Base-by-base conservation (phyloP, 225 moss, liverwort and hornwort species). In the Physcomitrium patens region DNA sequence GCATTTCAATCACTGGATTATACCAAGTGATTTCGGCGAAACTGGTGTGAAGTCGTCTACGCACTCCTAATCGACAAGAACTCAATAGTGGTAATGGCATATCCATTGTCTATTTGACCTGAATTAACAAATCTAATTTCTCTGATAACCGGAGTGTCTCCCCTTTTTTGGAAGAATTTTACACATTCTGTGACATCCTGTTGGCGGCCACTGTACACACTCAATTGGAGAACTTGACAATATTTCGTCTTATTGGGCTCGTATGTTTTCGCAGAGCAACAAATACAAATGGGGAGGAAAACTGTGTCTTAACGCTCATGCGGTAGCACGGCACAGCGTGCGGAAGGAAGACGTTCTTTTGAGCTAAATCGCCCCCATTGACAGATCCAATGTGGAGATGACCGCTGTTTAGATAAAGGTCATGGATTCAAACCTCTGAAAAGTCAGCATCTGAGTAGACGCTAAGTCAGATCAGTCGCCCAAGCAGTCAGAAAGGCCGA, bases 381-480 rank as follows among this genome's bases (percentile, higher is more conserved):
- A 27, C 65, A 53, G n/a, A 46, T 28, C 56, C 12, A 44, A 14
- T 65, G 75, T 75, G 77, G 63, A 77, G 62, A 70, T 54, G 10
- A 27, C 63, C 63, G 77, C 77, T 52, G 55, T 45, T n/a, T n/a
- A 45, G 55, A 70, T 53, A 77, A 77, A 19, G 31, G 56, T 28
- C 52, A 31, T 78, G 16, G 16, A 44, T 67, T 72, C 26, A 67
- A 3, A 23, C 56, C 72, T 49, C 61, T 63, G 79, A 83, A 79
- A 79, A 83, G 79, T 83, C 79, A 72, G 72, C 72, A 74, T 26
- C 68, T 83, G 79, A 72, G 83, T 79, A 55, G 79, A 76, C 55
- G 46, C 71, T 44, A 15, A 65, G 41, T 78, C 70, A 77, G 70
- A 63, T 69, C 73, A 73, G 73, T 63, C 63, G 4, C 22, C 62